phyloP scores from a whole-genome alignment of 805 yeast genomes.

The Metschnikowia cerradonensis region DNA sequence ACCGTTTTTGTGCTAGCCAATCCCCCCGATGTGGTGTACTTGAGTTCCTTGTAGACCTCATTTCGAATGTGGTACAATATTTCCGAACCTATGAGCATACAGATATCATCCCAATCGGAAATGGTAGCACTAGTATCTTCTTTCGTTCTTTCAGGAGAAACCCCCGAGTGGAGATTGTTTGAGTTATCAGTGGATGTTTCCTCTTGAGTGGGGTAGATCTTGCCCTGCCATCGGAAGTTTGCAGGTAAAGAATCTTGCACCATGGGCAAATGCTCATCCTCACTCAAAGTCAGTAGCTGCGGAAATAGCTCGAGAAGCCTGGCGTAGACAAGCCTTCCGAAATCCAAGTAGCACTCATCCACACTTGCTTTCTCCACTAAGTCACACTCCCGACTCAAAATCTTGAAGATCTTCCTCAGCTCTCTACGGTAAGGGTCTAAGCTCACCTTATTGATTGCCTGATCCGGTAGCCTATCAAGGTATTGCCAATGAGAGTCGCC shows the following conservation, averaged over 20 bases:
- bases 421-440: constrained; percentile 90
- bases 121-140: constrained; percentile 1
- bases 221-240: constrained; percentile 30
- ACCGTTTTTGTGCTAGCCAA: constrained; percentile 69
- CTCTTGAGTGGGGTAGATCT: constrained; percentile 11
- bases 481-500: constrained; percentile 87
- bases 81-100: constrained; percentile 62
- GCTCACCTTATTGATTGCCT: constrained; percentile 72
- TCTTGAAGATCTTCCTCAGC: constrained; percentile 68
- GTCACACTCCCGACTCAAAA: constrained; percentile 60
- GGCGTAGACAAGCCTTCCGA: constrained; percentile 60
- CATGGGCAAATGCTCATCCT: constrained; percentile 37
- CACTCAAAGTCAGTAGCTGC: constrained; percentile 22
- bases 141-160: background rate
- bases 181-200: constrained; percentile 6
- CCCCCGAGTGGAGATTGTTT: background rate
- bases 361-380: constrained; percentile 90
- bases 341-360: constrained; percentile 86
- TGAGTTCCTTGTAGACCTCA: constrained; percentile 49
- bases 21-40: constrained; percentile 90
- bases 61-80: constrained; percentile 52
- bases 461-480: constrained; percentile 53
- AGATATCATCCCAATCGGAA: constrained; percentile 74
- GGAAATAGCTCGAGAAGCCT: constrained; percentile 48
- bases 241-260: constrained; percentile 38